Evolutionary conservation across 305 asterid species (phyloP), one percentile per base, ranked within the genome.

Genomic region (Fraxinus velutina): DNA sequence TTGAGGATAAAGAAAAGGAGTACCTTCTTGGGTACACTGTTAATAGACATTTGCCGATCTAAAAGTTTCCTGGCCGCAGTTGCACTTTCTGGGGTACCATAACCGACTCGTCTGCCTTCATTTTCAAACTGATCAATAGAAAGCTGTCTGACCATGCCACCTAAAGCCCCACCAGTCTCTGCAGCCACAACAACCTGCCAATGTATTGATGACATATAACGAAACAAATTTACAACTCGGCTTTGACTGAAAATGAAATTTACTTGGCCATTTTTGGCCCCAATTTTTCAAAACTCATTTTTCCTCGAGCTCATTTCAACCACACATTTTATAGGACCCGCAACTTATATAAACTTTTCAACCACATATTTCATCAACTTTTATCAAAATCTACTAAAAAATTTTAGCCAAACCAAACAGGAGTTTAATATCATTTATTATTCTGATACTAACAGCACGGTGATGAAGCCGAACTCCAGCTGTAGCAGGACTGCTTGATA

Each of bases 71-170:
- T 93, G 50, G 98, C 98, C 19, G 98, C 98, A 80, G 97, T 90
- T 75, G 98, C 98, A 92, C 87, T 95, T 88, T 95, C 98, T 68
- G 98, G 98, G 78, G 98, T 93, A 81, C 98, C 98, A 83, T 95
- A 93, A 87, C 98, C 89, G 82, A 95, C 98, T 42, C 98, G 90
- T 80, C 98, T 91, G 85, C 98, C 98, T 84, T 95, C 98, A 80
- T 95, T 95, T 89, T 95, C 98, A 84, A 95, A 95, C 85, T 95
- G 98, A 86, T 95, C 98, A 75, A 95, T 95, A 17, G 98, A 95
- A 78, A 95, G 95, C 83, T 93, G 98, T 87, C 98, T 92, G 78
- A 95, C 98, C 98, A 95, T 93, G 79, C 98, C 98, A 80, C 98
- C 98, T 84, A 95, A 86, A 77, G 97, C 98, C 79, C 98, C 98